Percentiles rank a stretch among this genome's conserved stretches.
These are phyloP conservation scores for Draba incana DNA, from an alignment of 345 rosid species.

Conservation along the genomic window DNA sequence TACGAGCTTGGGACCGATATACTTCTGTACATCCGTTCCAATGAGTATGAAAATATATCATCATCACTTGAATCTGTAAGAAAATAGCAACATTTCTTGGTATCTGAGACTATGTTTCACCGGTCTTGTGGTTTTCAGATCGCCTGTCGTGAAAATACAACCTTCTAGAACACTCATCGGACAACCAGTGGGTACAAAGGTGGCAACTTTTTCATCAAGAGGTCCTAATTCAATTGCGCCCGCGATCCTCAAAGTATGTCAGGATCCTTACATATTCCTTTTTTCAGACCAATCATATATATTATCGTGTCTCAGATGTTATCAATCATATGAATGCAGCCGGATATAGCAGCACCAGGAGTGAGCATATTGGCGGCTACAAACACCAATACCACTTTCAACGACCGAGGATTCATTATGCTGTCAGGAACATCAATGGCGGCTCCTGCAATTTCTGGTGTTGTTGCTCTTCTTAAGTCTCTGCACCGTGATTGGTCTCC, in stretches of 20 bases:
- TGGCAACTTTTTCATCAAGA: conserved; percentile 37
- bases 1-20: conserved; percentile 45
- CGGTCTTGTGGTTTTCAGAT: conserved; percentile 14
- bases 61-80: not conserved
- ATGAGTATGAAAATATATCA: conserved; percentile 29
- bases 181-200: conserved; percentile 38
- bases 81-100: not conserved
- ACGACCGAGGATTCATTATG: conserved; percentile 37
- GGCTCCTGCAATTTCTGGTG: conserved; percentile 46
- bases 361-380: conserved; percentile 48
- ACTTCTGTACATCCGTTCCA: conserved; percentile 46
- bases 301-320: not conserved
- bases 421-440: conserved; percentile 55
- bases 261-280: not conserved
- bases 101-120: not conserved
- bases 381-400: conserved; percentile 11
- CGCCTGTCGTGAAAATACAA: conserved; percentile 33
- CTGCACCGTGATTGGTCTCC: conserved; percentile 51
- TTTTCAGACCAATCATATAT: not conserved
- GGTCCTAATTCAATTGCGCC: conserved; percentile 28
- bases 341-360: conserved; percentile 56
- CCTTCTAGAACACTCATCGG: conserved; percentile 28
- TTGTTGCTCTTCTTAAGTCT: conserved; percentile 48
- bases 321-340: conserved; percentile 36
- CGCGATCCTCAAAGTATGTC: conserved; percentile 36